These are phyloP conservation scores for Pichia sp. DNA, from an alignment of 1,139 yeast species.

Conservation along the genomic window DNA sequence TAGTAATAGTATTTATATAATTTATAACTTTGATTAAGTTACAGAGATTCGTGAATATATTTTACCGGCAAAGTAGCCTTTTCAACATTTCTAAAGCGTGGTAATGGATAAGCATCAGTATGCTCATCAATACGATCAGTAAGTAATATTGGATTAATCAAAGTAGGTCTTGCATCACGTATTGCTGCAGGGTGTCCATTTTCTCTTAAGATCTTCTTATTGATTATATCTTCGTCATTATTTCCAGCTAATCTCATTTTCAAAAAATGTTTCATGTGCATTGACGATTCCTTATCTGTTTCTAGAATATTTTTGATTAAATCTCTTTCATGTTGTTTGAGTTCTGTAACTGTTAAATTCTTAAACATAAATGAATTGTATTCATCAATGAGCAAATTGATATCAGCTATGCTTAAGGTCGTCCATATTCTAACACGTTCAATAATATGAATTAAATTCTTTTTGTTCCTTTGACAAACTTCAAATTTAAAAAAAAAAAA, in stretches of 20 bases:
- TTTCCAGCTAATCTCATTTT: conserved; percentile 26
- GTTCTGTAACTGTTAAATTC: conserved; percentile 22
- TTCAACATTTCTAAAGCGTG: conserved; percentile 58
- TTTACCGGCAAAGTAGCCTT: conserved; percentile 32
- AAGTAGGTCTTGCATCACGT: conserved; percentile 47
- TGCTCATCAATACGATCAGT: not conserved
- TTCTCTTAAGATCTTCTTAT: conserved; percentile 38
- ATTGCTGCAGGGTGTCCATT: conserved; percentile 58
- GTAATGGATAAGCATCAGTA: conserved; percentile 38
- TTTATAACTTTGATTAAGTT: not conserved
- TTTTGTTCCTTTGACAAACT: conserved; percentile 36
- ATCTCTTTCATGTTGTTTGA: conserved; percentile 20
- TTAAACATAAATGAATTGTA: conserved; percentile 32
- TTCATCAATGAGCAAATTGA: conserved; percentile 38
- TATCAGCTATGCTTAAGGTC: conserved; percentile 40
- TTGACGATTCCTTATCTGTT: conserved; percentile 28
- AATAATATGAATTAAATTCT: conserved; percentile 40
- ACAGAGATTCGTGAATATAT: conserved; percentile 21
- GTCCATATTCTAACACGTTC: conserved; percentile 39
- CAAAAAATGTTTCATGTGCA: conserved; percentile 26
- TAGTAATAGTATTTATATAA: conserved; percentile 20
- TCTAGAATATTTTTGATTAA: conserved; percentile 24
- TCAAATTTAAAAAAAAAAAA: conserved; percentile 49
- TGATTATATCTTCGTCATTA: conserved; percentile 30
- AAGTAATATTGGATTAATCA: conserved; percentile 39